These are phyloP conservation scores for Excoecaria cochinchinensis DNA, from an alignment of 345 rosid species.

Conservation along the genomic window DNA sequence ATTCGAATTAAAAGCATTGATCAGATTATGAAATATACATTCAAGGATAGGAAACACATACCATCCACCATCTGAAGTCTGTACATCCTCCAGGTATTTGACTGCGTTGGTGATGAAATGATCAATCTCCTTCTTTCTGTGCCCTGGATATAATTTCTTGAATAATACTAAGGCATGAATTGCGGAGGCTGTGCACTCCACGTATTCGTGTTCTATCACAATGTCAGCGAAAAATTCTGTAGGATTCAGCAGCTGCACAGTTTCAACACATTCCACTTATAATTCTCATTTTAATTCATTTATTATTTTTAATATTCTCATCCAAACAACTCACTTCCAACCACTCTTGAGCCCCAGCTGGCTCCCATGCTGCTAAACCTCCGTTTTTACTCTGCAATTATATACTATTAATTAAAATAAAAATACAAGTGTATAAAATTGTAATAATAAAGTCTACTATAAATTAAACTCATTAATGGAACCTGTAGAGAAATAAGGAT, in stretches of 20 bases:
- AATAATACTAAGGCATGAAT: constrained; percentile 38
- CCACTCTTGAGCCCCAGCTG: constrained; percentile 37
- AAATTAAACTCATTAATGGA: no score
- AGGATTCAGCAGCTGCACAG: constrained; percentile 47
- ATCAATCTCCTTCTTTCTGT: constrained; percentile 48
- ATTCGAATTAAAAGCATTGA: neutral
- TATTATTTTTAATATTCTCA: no score
- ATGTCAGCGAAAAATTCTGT: constrained; percentile 40
- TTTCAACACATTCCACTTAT: neutral
- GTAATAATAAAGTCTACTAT: no score
- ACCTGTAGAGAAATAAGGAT: constrained; percentile 44
- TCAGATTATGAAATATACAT: neutral
- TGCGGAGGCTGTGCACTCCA: constrained; percentile 56
- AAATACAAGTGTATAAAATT: neutral
- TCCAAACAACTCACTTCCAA: constrained; percentile 27
- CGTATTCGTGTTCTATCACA: constrained; percentile 36
- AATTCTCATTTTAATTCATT: no score
- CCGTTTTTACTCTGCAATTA: constrained; percentile 39
- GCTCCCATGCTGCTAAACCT: constrained; percentile 52
- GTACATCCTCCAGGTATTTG: constrained; percentile 36
- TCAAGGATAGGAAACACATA: neutral
- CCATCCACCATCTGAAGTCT: constrained; percentile 60
- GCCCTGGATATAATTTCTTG: constrained; percentile 44
- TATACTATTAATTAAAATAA: neutral
- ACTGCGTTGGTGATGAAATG: constrained; percentile 40